Evolutionary conservation across 805 yeast species (phyloP).

Genomic region (Ogataea saltuana): DNA sequence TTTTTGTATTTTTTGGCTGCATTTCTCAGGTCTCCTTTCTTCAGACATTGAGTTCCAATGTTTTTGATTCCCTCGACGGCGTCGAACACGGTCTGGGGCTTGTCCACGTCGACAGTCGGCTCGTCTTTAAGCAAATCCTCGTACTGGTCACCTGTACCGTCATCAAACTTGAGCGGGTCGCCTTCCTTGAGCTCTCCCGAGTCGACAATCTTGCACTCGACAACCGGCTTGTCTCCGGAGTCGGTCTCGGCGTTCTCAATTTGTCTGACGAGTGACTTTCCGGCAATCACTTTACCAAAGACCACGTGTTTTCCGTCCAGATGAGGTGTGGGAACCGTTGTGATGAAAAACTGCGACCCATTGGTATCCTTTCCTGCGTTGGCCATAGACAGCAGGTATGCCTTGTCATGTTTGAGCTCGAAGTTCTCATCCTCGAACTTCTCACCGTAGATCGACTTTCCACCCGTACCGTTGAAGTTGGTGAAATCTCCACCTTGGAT

Average conservation of each 20-base stretch:
- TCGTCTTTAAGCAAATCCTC: slow-evolving; percentile 80
- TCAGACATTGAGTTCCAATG: slow-evolving; percentile 76
- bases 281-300: slow-evolving; percentile 84
- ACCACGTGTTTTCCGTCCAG: slow-evolving; percentile 96
- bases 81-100: slow-evolving; percentile 64
- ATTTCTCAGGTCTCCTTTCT: slow-evolving; percentile 54
- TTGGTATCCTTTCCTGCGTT: slow-evolving; percentile 95
- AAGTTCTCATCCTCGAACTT: slow-evolving; percentile 92
- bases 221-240: slow-evolving; percentile 66
- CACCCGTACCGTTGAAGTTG: slow-evolving; percentile 71
- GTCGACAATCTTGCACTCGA: slow-evolving; percentile 69
- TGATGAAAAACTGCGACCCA: slow-evolving; percentile 93
- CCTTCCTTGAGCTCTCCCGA: slow-evolving; percentile 77
- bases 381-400: slow-evolving; percentile 93
- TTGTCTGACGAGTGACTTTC: slow-evolving; percentile 76
- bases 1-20: slow-evolving; percentile 73
- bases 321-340: slow-evolving; percentile 92
- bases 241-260: slow-evolving; percentile 73
- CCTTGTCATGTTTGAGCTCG: slow-evolving; percentile 69
- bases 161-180: slow-evolving; percentile 52
- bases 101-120: slow-evolving; percentile 55
- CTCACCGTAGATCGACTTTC: slow-evolving; percentile 80
- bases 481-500: slow-evolving; percentile 95
- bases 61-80: slow-evolving; percentile 69
- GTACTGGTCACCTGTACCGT: slow-evolving; percentile 82